Evolutionary conservation across 495 filamentous ascomycete species (phyloP), one percentile per base, ranked within the genome.

Genomic region (Penicillium diatomitis): DNA sequence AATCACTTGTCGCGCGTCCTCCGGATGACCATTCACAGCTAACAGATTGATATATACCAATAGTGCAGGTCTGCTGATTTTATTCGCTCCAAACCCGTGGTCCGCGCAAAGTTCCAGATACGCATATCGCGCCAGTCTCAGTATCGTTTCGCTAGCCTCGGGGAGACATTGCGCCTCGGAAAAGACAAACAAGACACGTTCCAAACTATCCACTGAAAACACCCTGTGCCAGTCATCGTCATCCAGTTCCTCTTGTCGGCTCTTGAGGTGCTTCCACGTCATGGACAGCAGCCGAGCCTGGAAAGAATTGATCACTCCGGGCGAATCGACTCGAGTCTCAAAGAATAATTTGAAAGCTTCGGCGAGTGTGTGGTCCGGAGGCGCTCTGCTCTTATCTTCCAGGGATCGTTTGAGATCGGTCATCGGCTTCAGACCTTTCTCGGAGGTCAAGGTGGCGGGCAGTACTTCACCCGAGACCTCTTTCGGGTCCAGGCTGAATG

Each of bases 341-440:
- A 92, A 78, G 51, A 94, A 87, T 5, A 72, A 66, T 44, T 66
- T 70, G 54, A 85, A 86, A 27, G 85, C 87, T 27, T 71, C 65
- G 0, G 78, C 64, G 0, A 95, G 61, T n/a, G 82, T 75, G 29
- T 74, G 57, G 8, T 68, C 66, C 8, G 77, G 63, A 20, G 86
- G 88, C 6, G 75, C 72, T 44, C 88, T 53, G 51, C 62, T 66
- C 44, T 64, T 66, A 39, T 66, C 61, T 6, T 45, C 47, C 12
- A 67, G 45, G 27, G 71, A 61, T 32, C 60, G 64, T 47, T 62
- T 57, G 48, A 74, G 44, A 46, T 74, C 71, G 20, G 64, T 64
- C 71, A 74, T 73, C 27, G 68, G 58, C 45, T 67, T 65, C 20
- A 74, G 56, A 28, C 71, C 71, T 28, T 58, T 61, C 41, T 74